Conservation (phyloP, 306 rosid species). For the Corylus americana region DNA sequence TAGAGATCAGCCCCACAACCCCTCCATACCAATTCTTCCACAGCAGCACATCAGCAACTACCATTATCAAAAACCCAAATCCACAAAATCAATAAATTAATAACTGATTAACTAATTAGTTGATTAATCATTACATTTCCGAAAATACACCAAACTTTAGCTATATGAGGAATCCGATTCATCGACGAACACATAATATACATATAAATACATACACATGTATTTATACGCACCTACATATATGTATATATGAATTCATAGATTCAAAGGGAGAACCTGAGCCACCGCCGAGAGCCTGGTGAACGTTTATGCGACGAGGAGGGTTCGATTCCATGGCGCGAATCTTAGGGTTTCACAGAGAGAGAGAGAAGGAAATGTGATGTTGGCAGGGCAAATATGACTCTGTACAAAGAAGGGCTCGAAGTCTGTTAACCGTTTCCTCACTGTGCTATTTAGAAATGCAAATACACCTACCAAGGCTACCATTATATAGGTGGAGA, state of each 20-base stretch:
- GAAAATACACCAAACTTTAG: background rate
- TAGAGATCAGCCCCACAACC: constrained; percentile 49
- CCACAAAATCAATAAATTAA: constrained; percentile 12
- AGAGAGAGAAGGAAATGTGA: constrained; percentile 2
- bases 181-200: background rate
- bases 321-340: constrained; percentile 68
- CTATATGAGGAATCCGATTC: constrained; percentile 9
- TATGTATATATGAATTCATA: background rate
- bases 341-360: constrained; percentile 44
- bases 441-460: background rate
- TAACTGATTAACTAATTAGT: background rate
- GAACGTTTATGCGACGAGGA: constrained; percentile 60
- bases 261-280: constrained; percentile 48
- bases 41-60: constrained; percentile 85
- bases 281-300: constrained; percentile 78
- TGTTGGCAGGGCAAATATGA: background rate
- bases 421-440: background rate
- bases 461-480: background rate
- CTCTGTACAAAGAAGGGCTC: background rate
- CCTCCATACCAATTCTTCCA: constrained; percentile 90
- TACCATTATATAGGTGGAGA: background rate
- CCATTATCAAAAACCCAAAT: constrained; percentile 19
- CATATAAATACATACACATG: background rate
- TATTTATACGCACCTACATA: background rate
- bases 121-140: background rate